Evolutionary conservation across 208 protist genomes (phyloP), one percentile per base, ranked within the genome.

Genomic region (Leishmania martiniquensis): DNA sequence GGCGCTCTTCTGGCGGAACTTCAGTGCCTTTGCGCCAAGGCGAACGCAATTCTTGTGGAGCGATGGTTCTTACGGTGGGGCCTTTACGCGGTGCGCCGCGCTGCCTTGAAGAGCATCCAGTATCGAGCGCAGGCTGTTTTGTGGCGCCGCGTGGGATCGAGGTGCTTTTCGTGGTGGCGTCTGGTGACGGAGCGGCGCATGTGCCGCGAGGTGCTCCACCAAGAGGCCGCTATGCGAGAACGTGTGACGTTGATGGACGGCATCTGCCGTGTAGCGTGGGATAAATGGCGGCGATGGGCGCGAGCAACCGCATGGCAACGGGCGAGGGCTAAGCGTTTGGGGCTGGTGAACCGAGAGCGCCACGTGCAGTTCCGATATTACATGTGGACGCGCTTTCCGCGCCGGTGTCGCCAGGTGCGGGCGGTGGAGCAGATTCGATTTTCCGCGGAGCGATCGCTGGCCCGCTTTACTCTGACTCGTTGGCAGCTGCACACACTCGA

Each of bases 141-240:
- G 57, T 83, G 79, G 79, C 60, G 47, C 17, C 73, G 79, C 6
- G 66, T 83, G 2, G 73, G 79, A 42, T 57, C 54, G 1, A 68
- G 79, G 22, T 83, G 74, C 69, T 83, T 83, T 66, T 66, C 74
- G 51, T 83, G 79, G 79, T 83, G 79, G 79, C 67, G 65, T 20
- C 37, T 79, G 20, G 57, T 83, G n/a, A 76, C 79, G 44, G 74
- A 79, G 68, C 79, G 74, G 52, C 79, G 79, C 12, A 10, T 83
- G 74, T 79, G 68, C 55, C 68, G 74, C 4, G 79, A 83, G 44
- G 60, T 54, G 29, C 75, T 83, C 29, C 67, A 79, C 22, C 44
- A n/a, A 9, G 79, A 78, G 15, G 79, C 79, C 7, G 67, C n/a
- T 7, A 29, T 17, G 57, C 74, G 66, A 7, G 79, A 83, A 34